These are phyloP conservation scores for Vaucheria bursata DNA, from an alignment of 352 stramenopile genomes.

Conservation along the genomic window DNA sequence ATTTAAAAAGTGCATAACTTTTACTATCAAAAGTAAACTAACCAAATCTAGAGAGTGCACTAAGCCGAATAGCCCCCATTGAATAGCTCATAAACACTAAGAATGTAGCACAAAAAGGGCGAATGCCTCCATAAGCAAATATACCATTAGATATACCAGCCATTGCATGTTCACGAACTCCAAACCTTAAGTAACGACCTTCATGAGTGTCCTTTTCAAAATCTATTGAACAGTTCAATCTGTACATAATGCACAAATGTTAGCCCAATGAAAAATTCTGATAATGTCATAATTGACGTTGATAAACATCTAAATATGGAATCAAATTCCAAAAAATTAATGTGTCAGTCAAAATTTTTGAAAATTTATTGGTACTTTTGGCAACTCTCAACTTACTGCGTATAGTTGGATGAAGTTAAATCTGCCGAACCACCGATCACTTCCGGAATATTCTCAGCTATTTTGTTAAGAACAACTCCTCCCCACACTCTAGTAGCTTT, in stretches of 20 bases:
- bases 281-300: too few relatives aligned
- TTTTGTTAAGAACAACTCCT: constrained; percentile 84
- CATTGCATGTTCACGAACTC: constrained; percentile 97
- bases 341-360: too few relatives aligned
- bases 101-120: constrained; percentile 98
- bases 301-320: too few relatives aligned
- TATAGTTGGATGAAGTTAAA: constrained; percentile 94
- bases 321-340: too few relatives aligned
- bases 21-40: too few relatives aligned
- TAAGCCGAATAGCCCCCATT: constrained; percentile 81
- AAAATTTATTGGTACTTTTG: too few relatives aligned
- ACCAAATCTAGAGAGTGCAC: constrained; percentile 11
- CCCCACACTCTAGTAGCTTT: constrained; percentile 87
- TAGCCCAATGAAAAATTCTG: too few relatives aligned
- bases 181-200: constrained; percentile 93
- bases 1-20: too few relatives aligned
- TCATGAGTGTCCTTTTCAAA: constrained; percentile 93
- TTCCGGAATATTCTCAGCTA: constrained; percentile 84
- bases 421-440: constrained; percentile 95
- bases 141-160: constrained; percentile 94
- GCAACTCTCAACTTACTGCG: constrained; percentile 56
- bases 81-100: constrained; percentile 99
- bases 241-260: too few relatives aligned
- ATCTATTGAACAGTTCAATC: constrained; percentile 58
- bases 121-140: constrained; percentile 85